Conservation (phyloP, 257 asterid genomes). For the Ehretia macrophylla region DNA sequence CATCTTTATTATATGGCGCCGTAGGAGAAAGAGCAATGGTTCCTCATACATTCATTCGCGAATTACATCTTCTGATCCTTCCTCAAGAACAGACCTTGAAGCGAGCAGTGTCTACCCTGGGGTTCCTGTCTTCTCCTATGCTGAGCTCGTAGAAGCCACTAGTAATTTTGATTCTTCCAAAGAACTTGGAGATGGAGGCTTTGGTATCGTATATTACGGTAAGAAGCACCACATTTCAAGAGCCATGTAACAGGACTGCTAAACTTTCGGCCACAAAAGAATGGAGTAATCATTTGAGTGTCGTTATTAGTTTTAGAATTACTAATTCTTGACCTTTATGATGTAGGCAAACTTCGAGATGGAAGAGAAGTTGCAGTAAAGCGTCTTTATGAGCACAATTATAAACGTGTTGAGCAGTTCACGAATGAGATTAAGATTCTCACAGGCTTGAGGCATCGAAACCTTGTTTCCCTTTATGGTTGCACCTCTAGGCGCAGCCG, state of each 20-base stretch:
- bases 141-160: slow-evolving; percentile 24
- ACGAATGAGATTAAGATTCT: slow-evolving; percentile 19
- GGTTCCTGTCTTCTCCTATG: slow-evolving; percentile 5
- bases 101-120: neutral
- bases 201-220: slow-evolving; percentile 29
- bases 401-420: slow-evolving; percentile 20
- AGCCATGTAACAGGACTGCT: neutral
- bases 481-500: slow-evolving; percentile 23
- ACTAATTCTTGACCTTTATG: neutral
- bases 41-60: neutral
- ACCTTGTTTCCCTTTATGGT: slow-evolving; percentile 19
- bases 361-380: slow-evolving; percentile 21
- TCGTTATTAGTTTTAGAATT: neutral
- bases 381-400: slow-evolving; percentile 24
- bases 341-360: slow-evolving; percentile 12
- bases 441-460: slow-evolving; percentile 15
- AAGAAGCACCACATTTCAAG: too few relatives aligned
- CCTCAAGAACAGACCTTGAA: slow-evolving; percentile 3
- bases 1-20: neutral
- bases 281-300: too few relatives aligned
- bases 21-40: neutral
- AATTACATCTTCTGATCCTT: neutral
- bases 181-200: slow-evolving; percentile 32
- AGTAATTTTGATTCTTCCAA: slow-evolving; percentile 12
- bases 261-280: neutral